Evolutionary conservation across 2,329 filamentous ascomycete species (phyloP), one percentile per base, ranked within the genome.

Genomic region (Exophiala dermatitidis): DNA sequence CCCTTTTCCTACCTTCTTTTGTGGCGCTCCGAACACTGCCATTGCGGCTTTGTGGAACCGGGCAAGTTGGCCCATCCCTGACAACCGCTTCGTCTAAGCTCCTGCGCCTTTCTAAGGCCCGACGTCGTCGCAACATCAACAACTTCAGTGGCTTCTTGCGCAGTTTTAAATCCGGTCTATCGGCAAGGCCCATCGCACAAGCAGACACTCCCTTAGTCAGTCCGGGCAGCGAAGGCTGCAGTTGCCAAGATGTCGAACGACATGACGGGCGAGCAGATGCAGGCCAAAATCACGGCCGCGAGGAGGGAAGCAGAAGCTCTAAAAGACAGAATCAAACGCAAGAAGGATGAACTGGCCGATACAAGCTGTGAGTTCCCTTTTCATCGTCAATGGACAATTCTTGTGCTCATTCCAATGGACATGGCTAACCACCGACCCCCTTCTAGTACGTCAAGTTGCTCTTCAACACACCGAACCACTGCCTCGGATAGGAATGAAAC

Each of bases 261-360:
- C 62, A 73, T 75, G 71, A 72, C 69, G 62, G 71, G 72, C 65
- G 73, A 76, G 67, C 73, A 76, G 64, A 95, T 96, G 83, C 91
- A 97, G 80, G 86, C 90, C 75, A 86, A 86, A 74, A 91, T 93
- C 67, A 86, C 89, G 69, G 85, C 88, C 68, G 91, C 93, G 71
- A 85, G 93, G 74, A 88, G 93, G 78, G 93, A 98, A 80, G 93
- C 93, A 66, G 93, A 97, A 79, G 90, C 88, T 50, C 78, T 97
- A 65, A 97, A 97, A 80, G 91, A 97, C 72, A 86, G 88, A 74
- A 97, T 97, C 83, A 97, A 96, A 85, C 84, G 90, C 75, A 95
- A 95, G 84, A 97, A 97, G 86, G 93, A 98, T 82, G 93, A 97
- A 76, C 82, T 98, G 65, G 91, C 91, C 70, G 93, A 98, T 74